These are phyloP conservation scores for Globisporangium splendens DNA, from an alignment of 352 stramenopile genomes.

Conservation along the genomic window DNA sequence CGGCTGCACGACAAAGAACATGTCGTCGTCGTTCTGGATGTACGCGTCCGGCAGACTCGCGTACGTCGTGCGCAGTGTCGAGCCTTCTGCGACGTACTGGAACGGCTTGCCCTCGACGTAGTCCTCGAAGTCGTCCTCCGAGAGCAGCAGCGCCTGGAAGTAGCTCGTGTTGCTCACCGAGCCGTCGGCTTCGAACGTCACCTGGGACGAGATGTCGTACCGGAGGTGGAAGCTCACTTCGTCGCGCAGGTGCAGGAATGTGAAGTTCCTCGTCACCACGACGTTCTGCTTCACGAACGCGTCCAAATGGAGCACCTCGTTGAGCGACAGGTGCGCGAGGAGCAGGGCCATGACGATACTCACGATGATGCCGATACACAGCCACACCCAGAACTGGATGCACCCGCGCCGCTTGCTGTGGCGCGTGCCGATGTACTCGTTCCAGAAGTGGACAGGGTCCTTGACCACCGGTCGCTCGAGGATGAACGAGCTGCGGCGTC, in stretches of 20 bases:
- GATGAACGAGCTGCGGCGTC: slow-evolving; percentile 27
- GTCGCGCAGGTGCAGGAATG: slow-evolving; percentile 57
- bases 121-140: slow-evolving; percentile 45
- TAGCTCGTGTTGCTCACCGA: slow-evolving; percentile 23
- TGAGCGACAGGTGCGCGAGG: slow-evolving; percentile 25
- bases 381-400: slow-evolving; percentile 33
- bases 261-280: slow-evolving; percentile 46
- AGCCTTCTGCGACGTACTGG: slow-evolving; percentile 29
- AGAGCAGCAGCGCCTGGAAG: slow-evolving; percentile 56
- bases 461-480: slow-evolving; percentile 32
- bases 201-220: slow-evolving; percentile 39
- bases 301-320: slow-evolving; percentile 66
- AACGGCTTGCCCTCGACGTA: slow-evolving; percentile 48
- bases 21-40: slow-evolving; percentile 47
- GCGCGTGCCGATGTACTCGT: slow-evolving; percentile 38
- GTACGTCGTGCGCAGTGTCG: slow-evolving; percentile 42
- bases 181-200: slow-evolving; percentile 8
- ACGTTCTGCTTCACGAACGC: slow-evolving; percentile 53
- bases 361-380: slow-evolving; percentile 33
- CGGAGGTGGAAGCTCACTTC: slow-evolving; percentile 55
- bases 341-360: slow-evolving; percentile 26
- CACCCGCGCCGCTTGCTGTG: slow-evolving; percentile 31
- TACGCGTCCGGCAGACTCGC: slow-evolving; percentile 39
- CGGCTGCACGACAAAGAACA: slow-evolving; percentile 63
- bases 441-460: slow-evolving; percentile 43